Evolutionary conservation across 2,329 filamentous ascomycete genomes (phyloP).

Genomic region (Apiospora aurea): DNA sequence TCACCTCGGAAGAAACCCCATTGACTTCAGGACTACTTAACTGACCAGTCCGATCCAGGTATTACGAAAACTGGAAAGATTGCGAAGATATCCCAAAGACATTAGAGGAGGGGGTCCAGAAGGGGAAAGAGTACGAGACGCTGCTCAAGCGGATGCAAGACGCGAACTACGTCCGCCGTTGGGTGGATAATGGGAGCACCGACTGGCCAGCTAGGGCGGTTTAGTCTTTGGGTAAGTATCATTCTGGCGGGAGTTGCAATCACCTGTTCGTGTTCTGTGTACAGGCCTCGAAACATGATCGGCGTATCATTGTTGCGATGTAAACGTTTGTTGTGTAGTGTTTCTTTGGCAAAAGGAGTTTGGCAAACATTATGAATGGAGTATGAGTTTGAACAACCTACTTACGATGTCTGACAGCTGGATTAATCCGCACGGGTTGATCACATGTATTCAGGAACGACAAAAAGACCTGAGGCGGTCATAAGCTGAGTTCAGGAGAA

Average conservation of each 20-base stretch:
- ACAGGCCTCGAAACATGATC: not conserved
- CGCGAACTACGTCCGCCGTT: not conserved
- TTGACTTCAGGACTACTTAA: not conserved
- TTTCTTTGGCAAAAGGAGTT: no score
- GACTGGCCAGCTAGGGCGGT: not conserved
- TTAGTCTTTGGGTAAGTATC: not conserved
- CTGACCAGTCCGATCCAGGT: not conserved
- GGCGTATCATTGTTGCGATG: not conserved
- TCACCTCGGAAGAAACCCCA: no score
- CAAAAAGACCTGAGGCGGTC: no score
- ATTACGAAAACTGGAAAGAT: not conserved
- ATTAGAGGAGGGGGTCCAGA: not conserved
- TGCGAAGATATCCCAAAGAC: conserved; percentile 19
- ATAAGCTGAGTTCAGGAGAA: no score
- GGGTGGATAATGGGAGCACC: not conserved
- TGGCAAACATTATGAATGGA: no score
- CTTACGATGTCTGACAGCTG: no score
- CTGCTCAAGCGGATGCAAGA: conserved; percentile 9
- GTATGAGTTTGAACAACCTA: no score
- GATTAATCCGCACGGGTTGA: no score
- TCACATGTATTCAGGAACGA: no score
- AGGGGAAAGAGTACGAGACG: not conserved
- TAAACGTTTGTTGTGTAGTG: no score
- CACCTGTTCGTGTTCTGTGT: not conserved
- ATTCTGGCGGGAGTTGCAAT: not conserved